Conservation (phyloP, 2,329 filamentous ascomycete species). For the Capronia coronata region DNA sequence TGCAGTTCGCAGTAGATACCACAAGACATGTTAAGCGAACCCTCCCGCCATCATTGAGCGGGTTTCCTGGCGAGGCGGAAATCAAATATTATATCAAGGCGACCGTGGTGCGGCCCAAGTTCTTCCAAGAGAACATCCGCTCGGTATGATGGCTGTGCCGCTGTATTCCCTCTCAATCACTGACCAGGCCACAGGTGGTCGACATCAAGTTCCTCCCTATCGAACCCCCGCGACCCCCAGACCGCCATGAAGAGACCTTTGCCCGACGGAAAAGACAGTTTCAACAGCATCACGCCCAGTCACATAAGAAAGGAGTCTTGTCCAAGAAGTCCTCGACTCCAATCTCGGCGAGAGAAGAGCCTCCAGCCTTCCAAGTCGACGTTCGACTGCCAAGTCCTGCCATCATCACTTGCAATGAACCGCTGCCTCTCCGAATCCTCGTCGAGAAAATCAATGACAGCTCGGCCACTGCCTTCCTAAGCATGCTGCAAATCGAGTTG, state of each 20-base stretch:
- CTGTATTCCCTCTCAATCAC: background rate
- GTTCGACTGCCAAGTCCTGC: constrained; percentile 79
- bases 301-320: constrained; percentile 54
- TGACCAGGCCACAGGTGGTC: constrained; percentile 16
- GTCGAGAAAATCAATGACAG: constrained; percentile 68
- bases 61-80: constrained; percentile 78
- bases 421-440: constrained; percentile 72
- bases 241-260: constrained; percentile 70
- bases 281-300: constrained; percentile 32
- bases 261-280: constrained; percentile 67
- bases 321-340: constrained; percentile 45
- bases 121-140: constrained; percentile 87
- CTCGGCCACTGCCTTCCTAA: constrained; percentile 64
- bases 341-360: constrained; percentile 28
- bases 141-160: constrained; percentile 31
- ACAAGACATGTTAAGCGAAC: constrained; percentile 71
- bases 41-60: constrained; percentile 80
- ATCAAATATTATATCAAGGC: constrained; percentile 93
- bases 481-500: constrained; percentile 73
- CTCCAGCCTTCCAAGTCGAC: constrained; percentile 65
- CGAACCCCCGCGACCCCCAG: constrained; percentile 69
- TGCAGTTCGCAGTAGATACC: constrained; percentile 41
- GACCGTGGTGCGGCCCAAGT: constrained; percentile 80
- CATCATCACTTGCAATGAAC: constrained; percentile 82
- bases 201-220: constrained; percentile 82